Percentiles rank a stretch among this genome's conserved stretches.
Conservation (phyloP, 164 flowering plant species). For the Tetrastigma voinierianum region DNA sequence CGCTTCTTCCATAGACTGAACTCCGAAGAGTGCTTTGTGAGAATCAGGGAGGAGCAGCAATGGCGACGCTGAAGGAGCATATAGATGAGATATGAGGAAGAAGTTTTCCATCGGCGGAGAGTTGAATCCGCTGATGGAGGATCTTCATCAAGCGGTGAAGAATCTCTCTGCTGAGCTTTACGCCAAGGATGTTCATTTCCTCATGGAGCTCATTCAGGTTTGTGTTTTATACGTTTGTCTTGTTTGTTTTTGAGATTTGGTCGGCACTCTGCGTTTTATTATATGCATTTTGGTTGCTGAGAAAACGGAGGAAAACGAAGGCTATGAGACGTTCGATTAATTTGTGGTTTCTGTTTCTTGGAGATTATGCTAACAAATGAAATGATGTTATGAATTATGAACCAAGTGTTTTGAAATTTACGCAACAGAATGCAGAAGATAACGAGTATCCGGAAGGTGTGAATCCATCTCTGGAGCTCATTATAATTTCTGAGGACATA, state of each 20-base stretch:
- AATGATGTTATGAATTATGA: no score
- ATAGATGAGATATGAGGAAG: slow-evolving; percentile 41
- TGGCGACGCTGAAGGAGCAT: slow-evolving; percentile 40
- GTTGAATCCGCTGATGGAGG: slow-evolving; percentile 39
- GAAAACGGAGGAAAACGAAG: no score
- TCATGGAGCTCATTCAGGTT: slow-evolving; percentile 78
- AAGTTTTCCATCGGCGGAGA: slow-evolving; percentile 56
- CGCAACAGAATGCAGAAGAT: slow-evolving; percentile 68
- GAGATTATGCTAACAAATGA: no score
- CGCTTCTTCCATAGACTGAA: no score
- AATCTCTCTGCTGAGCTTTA: slow-evolving; percentile 71
- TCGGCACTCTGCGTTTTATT: not conserved
- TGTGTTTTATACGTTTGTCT: no score
- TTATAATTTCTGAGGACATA: slow-evolving; percentile 57
- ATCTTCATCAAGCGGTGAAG: slow-evolving; percentile 59
- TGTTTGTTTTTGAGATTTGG: not conserved
- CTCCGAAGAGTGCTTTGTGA: not conserved
- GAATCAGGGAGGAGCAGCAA: slow-evolving; percentile 1
- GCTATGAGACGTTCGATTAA: no score
- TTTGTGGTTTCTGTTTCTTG: no score
- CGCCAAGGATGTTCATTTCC: slow-evolving; percentile 67
- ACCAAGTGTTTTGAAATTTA: not conserved
- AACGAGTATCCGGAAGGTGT: slow-evolving; percentile 54
- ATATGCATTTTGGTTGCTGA: no score
- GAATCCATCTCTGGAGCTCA: slow-evolving; percentile 55